Evolutionary conservation across 352 stramenopile species (phyloP).

Genomic region (Phytophthora kernoviae): DNA sequence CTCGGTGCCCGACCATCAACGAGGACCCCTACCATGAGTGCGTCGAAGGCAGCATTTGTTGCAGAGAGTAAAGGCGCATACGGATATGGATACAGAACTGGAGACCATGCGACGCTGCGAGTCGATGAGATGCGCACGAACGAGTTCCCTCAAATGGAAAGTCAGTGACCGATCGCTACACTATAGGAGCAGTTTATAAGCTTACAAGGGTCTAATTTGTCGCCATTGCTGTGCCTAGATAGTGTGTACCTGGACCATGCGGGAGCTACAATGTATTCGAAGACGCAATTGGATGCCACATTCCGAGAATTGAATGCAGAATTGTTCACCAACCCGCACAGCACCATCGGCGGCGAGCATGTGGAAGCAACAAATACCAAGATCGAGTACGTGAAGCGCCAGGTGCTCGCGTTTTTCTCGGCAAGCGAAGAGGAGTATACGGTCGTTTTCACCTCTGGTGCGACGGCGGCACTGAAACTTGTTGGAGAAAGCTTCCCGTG

Average conservation of each 20-base stretch:
- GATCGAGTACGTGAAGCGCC: constrained; percentile 50
- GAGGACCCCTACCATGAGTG: constrained; percentile 8
- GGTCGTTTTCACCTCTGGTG: constrained; percentile 86
- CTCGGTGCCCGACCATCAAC: too few species aligned
- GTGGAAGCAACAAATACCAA: constrained; percentile 46
- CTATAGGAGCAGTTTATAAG: background rate
- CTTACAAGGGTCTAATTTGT: background rate
- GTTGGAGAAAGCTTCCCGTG: constrained; percentile 86
- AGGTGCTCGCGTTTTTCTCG: constrained; percentile 74
- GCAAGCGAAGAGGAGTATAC: constrained; percentile 73
- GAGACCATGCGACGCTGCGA: constrained; percentile 15
- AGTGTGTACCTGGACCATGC: constrained; percentile 87
- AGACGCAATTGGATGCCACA: constrained; percentile 57
- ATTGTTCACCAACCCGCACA: constrained; percentile 77
- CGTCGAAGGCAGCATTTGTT: constrained; percentile 33
- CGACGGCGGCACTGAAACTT: constrained; percentile 81
- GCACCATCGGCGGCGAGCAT: constrained; percentile 21
- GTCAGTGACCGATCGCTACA: constrained; percentile 5
- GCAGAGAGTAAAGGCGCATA: constrained; percentile 32
- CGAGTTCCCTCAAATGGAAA: constrained; percentile 53
- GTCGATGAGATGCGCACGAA: constrained; percentile 48
- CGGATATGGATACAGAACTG: constrained; percentile 40
- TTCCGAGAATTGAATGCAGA: constrained; percentile 55
- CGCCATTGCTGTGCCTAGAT: constrained; percentile 9
- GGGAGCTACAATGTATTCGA: constrained; percentile 78